Evolutionary conservation across 768 basidiomycete species (phyloP).

Genomic region (Lenzites betulinus): DNA sequence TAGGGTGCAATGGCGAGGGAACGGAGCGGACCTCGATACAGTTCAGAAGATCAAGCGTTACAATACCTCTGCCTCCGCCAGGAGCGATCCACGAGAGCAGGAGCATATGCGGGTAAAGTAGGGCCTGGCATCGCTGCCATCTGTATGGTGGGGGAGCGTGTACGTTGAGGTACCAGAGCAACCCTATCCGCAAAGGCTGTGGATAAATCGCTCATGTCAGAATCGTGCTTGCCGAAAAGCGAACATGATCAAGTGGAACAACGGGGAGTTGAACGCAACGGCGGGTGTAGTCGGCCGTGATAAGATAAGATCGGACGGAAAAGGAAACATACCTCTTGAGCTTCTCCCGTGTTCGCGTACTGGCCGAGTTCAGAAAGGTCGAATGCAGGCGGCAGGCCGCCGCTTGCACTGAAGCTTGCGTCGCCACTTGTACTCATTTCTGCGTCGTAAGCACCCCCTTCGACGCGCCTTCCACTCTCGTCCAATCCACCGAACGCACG

Average conservation of each 20-base stretch:
- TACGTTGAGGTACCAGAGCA: constrained; percentile 91
- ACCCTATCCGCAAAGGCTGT: constrained; percentile 86
- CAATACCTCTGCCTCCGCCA: constrained; percentile 80
- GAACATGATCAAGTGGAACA: constrained; percentile 1
- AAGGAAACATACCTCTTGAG: constrained; percentile 44
- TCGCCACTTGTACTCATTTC: constrained; percentile 35
- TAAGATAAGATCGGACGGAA: constrained; percentile 4
- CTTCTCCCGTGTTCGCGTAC: constrained; percentile 40
- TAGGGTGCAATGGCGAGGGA: constrained; percentile 78
- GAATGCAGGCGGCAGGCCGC: constrained; percentile 46
- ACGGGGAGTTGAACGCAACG: too few species aligned
- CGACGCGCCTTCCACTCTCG: constrained; percentile 11
- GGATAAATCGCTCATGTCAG: constrained; percentile 16
- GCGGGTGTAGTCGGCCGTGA: not conserved
- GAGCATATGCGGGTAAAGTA: constrained; percentile 82
- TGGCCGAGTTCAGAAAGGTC: constrained; percentile 49
- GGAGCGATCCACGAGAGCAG: constrained; percentile 86
- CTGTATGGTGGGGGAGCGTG: constrained; percentile 77
- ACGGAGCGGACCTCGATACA: constrained; percentile 85
- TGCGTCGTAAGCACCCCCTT: constrained; percentile 4
- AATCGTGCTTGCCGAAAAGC: constrained; percentile 9
- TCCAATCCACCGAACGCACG: constrained; percentile 17
- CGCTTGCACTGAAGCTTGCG: constrained; percentile 32
- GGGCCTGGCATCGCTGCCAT: constrained; percentile 82
- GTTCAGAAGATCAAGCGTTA: constrained; percentile 84